A percentile compares a stretch with the other conserved stretches of the same genome.
Conservation (phyloP, 805 yeast genomes). For the Phaffomyces antillensis region DNA sequence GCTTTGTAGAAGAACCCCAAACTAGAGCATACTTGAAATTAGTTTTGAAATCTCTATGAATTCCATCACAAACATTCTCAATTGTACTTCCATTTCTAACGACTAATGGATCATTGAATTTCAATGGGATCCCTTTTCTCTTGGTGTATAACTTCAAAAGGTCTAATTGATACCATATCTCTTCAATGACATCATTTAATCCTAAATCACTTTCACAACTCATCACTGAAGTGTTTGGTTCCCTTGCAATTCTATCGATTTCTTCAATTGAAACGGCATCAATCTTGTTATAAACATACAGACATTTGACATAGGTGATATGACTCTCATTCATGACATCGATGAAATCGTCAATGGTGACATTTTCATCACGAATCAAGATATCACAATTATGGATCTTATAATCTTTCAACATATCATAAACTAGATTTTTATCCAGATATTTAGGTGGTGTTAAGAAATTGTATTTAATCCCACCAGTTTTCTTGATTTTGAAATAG, state of each 20-base stretch:
- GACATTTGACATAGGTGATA: constrained; percentile 82
- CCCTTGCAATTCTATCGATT: constrained; percentile 84
- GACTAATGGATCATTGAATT: constrained; percentile 84
- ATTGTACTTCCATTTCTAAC: constrained; percentile 74
- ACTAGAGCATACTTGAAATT: constrained; percentile 92
- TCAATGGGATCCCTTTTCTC: constrained; percentile 75
- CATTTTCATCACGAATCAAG: constrained; percentile 77
- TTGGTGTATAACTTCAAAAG: constrained; percentile 82
- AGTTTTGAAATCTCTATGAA: constrained; percentile 87
- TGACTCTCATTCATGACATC: constrained; percentile 86
- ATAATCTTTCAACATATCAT: constrained; percentile 75
- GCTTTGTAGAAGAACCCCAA: constrained; percentile 95
- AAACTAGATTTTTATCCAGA: constrained; percentile 73
- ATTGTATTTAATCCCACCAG: constrained; percentile 88
- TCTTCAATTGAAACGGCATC: constrained; percentile 95
- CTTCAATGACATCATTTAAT: constrained; percentile 79
- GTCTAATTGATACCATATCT: constrained; percentile 85
- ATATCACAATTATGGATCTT: constrained; percentile 92
- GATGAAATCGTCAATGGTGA: constrained; percentile 87
- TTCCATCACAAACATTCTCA: constrained; percentile 83
- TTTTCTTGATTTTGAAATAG: constrained; percentile 66
- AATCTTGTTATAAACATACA: constrained; percentile 90
- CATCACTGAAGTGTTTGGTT: constrained; percentile 90
- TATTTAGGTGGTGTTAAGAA: constrained; percentile 75
- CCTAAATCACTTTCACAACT: constrained; percentile 88